Percentiles rank a stretch among this genome's conserved stretches.
Evolutionary conservation across 23 red algal genomes (phyloP).

Genomic region (Gracilaria domingensis): DNA sequence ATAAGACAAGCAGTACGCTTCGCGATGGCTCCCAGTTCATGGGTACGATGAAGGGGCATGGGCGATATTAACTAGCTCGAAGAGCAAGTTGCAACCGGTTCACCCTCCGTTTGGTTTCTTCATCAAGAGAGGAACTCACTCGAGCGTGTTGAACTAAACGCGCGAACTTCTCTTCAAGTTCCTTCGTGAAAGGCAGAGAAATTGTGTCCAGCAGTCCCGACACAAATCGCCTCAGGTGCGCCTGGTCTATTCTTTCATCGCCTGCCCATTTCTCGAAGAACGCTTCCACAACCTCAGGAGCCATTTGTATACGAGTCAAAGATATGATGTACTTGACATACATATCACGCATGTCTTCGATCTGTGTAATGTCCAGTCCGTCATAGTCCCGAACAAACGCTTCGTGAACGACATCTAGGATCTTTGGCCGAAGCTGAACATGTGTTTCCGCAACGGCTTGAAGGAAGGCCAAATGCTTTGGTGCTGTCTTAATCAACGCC

Average conservation of each 20-base stretch:
- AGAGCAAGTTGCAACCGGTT: background rate
- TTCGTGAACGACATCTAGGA: conserved; percentile 37
- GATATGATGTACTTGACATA: conserved; percentile 29
- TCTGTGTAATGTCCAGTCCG: conserved; percentile 41
- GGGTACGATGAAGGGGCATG: background rate
- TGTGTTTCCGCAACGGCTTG: conserved; percentile 53
- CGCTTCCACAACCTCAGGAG: conserved; percentile 35
- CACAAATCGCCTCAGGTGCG: conserved; percentile 45
- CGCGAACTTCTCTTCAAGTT: background rate
- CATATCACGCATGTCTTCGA: conserved; percentile 53
- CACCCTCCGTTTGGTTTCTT: background rate
- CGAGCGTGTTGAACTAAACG: background rate
- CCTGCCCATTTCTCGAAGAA: conserved; percentile 33
- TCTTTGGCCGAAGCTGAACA: conserved; percentile 18
- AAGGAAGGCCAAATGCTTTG: conserved; percentile 51
- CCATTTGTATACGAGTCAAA: conserved; percentile 50
- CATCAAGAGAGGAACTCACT: conserved; percentile 16
- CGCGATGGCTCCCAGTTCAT: no score
- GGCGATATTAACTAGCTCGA: background rate
- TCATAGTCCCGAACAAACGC: conserved; percentile 49
- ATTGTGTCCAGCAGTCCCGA: conserved; percentile 39
- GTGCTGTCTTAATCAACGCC: conserved; percentile 32
- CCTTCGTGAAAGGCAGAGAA: conserved; percentile 30
- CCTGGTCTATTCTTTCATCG: conserved; percentile 37
- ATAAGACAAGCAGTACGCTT: no score